Base-by-base conservation (phyloP, 2,329 filamentous ascomycete species). In the Ploettnerulaceae sp. region DNA sequence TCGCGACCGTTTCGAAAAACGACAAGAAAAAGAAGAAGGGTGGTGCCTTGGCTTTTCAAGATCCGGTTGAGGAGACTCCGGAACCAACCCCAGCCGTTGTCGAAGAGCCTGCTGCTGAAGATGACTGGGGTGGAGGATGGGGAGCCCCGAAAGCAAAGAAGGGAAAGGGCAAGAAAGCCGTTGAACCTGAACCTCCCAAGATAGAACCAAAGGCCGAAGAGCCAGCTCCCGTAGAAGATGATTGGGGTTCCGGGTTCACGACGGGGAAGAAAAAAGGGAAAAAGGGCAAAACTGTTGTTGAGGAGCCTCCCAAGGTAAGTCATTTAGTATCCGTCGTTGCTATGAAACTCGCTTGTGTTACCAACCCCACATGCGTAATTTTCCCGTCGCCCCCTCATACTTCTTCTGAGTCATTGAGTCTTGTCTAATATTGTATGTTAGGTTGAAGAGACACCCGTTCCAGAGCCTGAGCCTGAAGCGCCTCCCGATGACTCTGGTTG, bases 101-200 rank as follows among this genome's bases (percentile, higher is more conserved):
- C 25, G 56, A 58, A 32, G 61, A 62, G 21, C 49, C 49, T 21
- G 57, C 53, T 14, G 49, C 47, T 18, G 60, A 66, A 6, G 74
- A 76, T 34, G 76, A 75, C 52, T 69, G 69, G 14, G 81, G 73
- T 70, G 70, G 64, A 20, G 67, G 67, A 7, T 77, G 76, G 60
- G 67, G 68, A 5, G 61, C 65, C 14, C 63, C 67, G 46, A 73
- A 70, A 54, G 75, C 76, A 54, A 81, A 79, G 61, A 77, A 64
- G 35, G 70, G 68, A 52, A 63, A 63, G 34, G 56, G 53, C 5
- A 60, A 61, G 47, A 57, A 64, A 48, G 52, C 43, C 6, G 37
- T 50, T 7, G 59, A 61, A 14, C 59, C 60, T 8, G 64, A 66
- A 22, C 53, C 61, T 24, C 47, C 49, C 17, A 57, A 52, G 35